phyloP scores from a whole-genome alignment of 495 filamentous ascomycete genomes.

The Parathielavia hyrcaniae region DNA sequence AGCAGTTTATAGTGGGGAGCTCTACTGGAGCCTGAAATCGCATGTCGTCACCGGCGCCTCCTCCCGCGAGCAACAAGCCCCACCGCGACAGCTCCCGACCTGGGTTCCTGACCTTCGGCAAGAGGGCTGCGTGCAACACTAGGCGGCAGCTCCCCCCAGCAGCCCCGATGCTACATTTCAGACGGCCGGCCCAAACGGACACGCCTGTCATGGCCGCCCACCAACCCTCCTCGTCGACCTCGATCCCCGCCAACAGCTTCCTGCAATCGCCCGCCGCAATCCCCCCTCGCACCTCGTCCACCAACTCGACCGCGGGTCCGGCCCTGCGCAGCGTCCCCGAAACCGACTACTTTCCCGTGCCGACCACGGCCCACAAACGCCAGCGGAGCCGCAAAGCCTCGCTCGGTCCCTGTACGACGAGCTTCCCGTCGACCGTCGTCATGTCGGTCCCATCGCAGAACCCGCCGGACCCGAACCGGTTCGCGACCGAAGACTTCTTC shows the following conservation, averaged over 20 bases:
- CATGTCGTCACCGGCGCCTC: conserved; percentile 22
- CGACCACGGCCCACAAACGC: conserved; percentile 22
- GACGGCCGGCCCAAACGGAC: conserved; percentile 24
- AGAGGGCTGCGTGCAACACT: not conserved
- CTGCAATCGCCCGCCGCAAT: conserved; percentile 61
- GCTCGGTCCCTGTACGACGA: conserved; percentile 16
- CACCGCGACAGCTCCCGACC: conserved; percentile 9
- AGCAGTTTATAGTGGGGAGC: not conserved
- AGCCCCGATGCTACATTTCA: conserved; percentile 23
- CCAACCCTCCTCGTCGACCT: conserved; percentile 14
- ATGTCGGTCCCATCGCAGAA: conserved; percentile 32
- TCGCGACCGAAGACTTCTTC: conserved; percentile 43
- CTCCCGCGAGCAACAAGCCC: conserved; percentile 7
- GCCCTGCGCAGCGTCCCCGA: conserved; percentile 52
- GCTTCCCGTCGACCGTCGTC: conserved; percentile 26
- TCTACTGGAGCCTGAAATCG: conserved; percentile 11
- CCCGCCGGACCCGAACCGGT: conserved; percentile 42
- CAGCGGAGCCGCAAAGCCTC: conserved; percentile 34
- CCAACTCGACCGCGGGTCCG: conserved; percentile 33
- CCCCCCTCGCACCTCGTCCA: conserved; percentile 67
- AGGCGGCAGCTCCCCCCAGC: not conserved
- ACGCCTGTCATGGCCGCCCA: conserved; percentile 27
- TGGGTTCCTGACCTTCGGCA: not conserved
- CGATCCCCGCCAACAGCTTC: conserved; percentile 21
- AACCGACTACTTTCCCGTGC: conserved; percentile 47